These are phyloP conservation scores for Torulaspora microellipsoides DNA, from an alignment of 805 yeast genomes.

Conservation along the genomic window DNA sequence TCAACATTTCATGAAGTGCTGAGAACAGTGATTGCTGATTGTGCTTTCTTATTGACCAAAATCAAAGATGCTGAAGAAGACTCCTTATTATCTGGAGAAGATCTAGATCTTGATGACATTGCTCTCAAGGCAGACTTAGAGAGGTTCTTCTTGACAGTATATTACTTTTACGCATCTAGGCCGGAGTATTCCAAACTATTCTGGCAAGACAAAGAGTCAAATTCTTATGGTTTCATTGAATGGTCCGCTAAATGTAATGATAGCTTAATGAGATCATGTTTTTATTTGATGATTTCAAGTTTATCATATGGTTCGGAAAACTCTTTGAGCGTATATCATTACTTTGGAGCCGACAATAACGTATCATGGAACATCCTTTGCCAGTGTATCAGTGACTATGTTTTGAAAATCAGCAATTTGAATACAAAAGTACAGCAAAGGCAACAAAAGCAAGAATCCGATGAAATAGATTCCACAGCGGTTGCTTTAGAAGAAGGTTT, in stretches of 20 bases:
- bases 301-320: slow-evolving; percentile 57
- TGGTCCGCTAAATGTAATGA: slow-evolving; percentile 88
- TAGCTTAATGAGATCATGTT: slow-evolving; percentile 76
- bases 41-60: slow-evolving; percentile 61
- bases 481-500: slow-evolving; percentile 50
- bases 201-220: slow-evolving; percentile 65
- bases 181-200: slow-evolving; percentile 53
- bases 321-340: slow-evolving; percentile 49
- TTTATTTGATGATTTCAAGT: slow-evolving; percentile 72
- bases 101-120: slow-evolving; percentile 54
- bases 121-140: slow-evolving; percentile 81
- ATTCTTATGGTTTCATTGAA: slow-evolving; percentile 70
- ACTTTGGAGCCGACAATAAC: slow-evolving; percentile 38
- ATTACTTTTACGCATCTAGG: slow-evolving; percentile 61
- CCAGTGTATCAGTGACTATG: slow-evolving; percentile 51
- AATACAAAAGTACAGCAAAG: slow-evolving; percentile 26
- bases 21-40: slow-evolving; percentile 52
- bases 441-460: slow-evolving; percentile 27
- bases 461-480: slow-evolving; percentile 25
- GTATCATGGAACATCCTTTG: slow-evolving; percentile 55
- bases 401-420: slow-evolving; percentile 39
- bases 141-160: slow-evolving; percentile 72
- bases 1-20: slow-evolving; percentile 48
- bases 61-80: slow-evolving; percentile 75
- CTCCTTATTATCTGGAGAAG: slow-evolving; percentile 53